Base-by-base conservation (phyloP, 495 filamentous ascomycete genomes). In the Talaromyces borbonicus region DNA sequence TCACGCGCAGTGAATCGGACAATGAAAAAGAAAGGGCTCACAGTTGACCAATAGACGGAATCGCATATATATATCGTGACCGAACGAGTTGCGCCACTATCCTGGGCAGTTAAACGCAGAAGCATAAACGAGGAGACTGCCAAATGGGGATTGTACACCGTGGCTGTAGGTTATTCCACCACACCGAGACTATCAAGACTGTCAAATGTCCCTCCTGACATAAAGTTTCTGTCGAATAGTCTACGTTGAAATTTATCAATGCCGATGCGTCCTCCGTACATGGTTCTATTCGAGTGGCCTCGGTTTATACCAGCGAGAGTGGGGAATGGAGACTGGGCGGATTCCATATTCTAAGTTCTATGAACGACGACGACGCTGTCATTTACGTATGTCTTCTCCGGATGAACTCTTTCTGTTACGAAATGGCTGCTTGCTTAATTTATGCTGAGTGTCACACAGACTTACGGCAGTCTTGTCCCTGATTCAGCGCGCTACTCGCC, bases 261-360 rank as follows among this genome's bases (percentile, higher is more conserved):
- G 83, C 85, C 27, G 93, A 97, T 52, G 92, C 90, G 2, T 72
- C 82, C 4, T 94, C 88, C 0, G 79, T 97, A 4, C 92, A 98
- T 54, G 92, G 90, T 29, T 86, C 76, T 49, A 70, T 97, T 22
- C 77, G 86, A 44, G 79, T 83, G 16, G 84, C 86, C 2, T 95
- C 90, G 0, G 75, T 98, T 52, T 97, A 83, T 58, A 86, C 81
- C 11, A 85, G 87, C 60, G 90, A 97, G 59, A 95, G 92, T 63
- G 92, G 92, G 23, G 92, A 97, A 60, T 98, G 92, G 92, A 96
- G 92, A 60, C 66, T 98, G 2, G 88, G 85, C 3, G 92, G 92
- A 7, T 92, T 97, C 47, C 93, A 98, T 51, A 74, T 94, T 8
- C 60, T 97, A 29, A 96, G 90, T 64, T 94, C 85, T 16, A 83